A percentile compares a stretch with the other conserved stretches of the same genome.
These are phyloP conservation scores for Crepidotus variabilis DNA, from an alignment of 768 basidiomycete genomes.

Conservation along the genomic window DNA sequence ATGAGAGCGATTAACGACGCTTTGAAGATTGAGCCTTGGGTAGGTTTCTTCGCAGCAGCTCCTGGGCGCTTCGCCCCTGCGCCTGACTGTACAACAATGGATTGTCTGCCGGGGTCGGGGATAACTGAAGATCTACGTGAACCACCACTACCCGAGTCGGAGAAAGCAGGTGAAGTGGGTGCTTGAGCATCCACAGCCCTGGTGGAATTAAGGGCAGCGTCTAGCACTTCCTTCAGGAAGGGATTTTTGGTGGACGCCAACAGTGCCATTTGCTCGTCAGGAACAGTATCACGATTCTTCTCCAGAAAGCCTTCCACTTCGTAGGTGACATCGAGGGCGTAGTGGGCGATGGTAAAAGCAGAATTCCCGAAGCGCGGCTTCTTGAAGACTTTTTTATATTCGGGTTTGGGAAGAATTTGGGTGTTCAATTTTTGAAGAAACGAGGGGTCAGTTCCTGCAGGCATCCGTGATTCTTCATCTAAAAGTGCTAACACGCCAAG, in stretches of 20 bases:
- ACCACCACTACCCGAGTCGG: constrained; percentile 72
- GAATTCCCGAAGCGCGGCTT: constrained; percentile 99
- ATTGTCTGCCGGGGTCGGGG: constrained; percentile 80
- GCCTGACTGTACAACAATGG: constrained; percentile 53
- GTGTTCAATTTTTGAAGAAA: constrained; percentile 90
- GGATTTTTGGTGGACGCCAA: constrained; percentile 84
- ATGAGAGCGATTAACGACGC: constrained; percentile 89
- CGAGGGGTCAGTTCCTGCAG: constrained; percentile 86
- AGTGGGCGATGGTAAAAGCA: constrained; percentile 97
- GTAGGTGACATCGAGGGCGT: constrained; percentile 97
- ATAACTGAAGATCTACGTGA: constrained; percentile 83
- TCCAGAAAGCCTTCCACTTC: constrained; percentile 98
- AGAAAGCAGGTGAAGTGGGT: constrained; percentile 71
- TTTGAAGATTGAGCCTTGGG: constrained; percentile 98
- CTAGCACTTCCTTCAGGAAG: constrained; percentile 93
- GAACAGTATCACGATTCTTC: constrained; percentile 98
- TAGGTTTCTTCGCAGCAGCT: constrained; percentile 81
- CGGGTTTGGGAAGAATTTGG: constrained; percentile 76
- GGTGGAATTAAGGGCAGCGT: constrained; percentile 77
- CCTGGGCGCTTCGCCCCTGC: constrained; percentile 57
- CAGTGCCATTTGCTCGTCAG: constrained; percentile 93
- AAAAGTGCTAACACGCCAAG: constrained; percentile 91
- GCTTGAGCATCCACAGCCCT: constrained; percentile 64
- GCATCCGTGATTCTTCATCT: constrained; percentile 97
- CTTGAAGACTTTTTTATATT: constrained; percentile 88